Base-by-base conservation (phyloP, 202 grass and related monocot species). In the Carex arenaria region DNA sequence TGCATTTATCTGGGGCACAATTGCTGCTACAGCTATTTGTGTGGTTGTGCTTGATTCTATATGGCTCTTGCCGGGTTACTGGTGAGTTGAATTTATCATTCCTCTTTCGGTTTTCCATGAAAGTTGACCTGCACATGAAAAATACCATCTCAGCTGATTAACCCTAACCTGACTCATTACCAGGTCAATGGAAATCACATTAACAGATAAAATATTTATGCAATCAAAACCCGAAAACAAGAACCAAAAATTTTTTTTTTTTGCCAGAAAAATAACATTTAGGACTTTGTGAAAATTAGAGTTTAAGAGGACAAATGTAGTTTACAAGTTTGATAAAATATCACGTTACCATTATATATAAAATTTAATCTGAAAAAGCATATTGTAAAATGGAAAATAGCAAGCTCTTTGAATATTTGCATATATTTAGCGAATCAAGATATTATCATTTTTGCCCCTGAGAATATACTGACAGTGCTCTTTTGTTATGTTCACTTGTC, bases 41-140 rank as follows among this genome's bases (percentile, higher is more conserved):
- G 85, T 98, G 55, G 80, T 93, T 15, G 87, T 92, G 78, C 91
- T 95, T 65, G 95, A 98, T 55, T 98, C 86, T 55, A 87, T 98
- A 74, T 90, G 83, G 86, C 8, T 85, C 80, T 87, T 95, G 84
- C 89, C 95, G 79, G 91, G 91, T 74, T 95, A 98, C 84, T 87
- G 95, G 95, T 92, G 81, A 89, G 90, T 87, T 81, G 26, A 64
- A 85, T 67, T 72, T 83, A 43, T 87, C 78, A 83, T 69, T 22
- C n/a, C 73, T 83, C 30, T 66, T 67, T 84, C 2, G 53, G 53
- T 60, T 59, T 78, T 57, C 23, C 54, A 34, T 59, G 17, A 20
- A 78, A 36, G 53, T 36, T 77, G 3, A 77, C 7, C 52, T 77
- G 14, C 73, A 78, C 53, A 36, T 62, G 60, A 49, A 62, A 61